A percentile compares a stretch with the other conserved stretches of the same genome.
phyloP scores from a whole-genome alignment of 1,284 basidiomycete species.

The Pseudozyma hubeiensis region DNA sequence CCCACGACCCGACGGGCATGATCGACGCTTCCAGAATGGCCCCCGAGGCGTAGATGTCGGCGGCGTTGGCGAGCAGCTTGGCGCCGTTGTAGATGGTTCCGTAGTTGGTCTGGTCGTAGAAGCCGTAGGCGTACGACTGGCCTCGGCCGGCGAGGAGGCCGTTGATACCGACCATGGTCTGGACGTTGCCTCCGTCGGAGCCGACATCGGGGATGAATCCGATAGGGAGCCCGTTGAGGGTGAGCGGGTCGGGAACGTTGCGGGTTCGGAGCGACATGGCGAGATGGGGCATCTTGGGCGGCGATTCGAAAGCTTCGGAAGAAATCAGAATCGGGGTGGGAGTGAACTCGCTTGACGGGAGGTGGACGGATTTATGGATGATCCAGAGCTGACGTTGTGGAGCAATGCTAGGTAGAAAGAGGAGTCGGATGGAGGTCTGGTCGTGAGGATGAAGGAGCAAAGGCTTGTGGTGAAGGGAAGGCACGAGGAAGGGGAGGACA shows the following conservation, averaged over 20 bases:
- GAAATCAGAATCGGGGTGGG: too few relatives aligned
- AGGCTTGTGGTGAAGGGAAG: background rate
- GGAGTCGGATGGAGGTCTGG: too few relatives aligned
- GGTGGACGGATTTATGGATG: too few relatives aligned
- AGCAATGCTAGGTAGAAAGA: too few relatives aligned
- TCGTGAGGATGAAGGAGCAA: too few relatives aligned
- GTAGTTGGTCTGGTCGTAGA: conserved; percentile 68
- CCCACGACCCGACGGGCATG: conserved; percentile 57
- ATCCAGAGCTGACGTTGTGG: too few relatives aligned
- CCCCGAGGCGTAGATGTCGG: conserved; percentile 65
- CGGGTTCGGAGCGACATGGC: conserved; percentile 20
- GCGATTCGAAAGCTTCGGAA: background rate
- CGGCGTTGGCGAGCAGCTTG: conserved; percentile 63
- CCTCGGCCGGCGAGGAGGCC: conserved; percentile 30
- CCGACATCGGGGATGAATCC: conserved; percentile 63
- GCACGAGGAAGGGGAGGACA: background rate
- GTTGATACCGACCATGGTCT: conserved; percentile 52
- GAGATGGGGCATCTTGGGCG: conserved; percentile 31
- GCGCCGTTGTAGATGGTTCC: conserved; percentile 66
- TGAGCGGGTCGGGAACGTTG: conserved; percentile 30
- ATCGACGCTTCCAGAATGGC: conserved; percentile 68
- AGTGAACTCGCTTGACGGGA: too few relatives aligned
- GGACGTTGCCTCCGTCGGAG: conserved; percentile 51
- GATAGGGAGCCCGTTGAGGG: conserved; percentile 42
- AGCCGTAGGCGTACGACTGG: conserved; percentile 50